Percentiles rank a stretch among this genome's conserved stretches.
Conservation (phyloP, 306 rosid genomes). For the Citrullus colocynthis region DNA sequence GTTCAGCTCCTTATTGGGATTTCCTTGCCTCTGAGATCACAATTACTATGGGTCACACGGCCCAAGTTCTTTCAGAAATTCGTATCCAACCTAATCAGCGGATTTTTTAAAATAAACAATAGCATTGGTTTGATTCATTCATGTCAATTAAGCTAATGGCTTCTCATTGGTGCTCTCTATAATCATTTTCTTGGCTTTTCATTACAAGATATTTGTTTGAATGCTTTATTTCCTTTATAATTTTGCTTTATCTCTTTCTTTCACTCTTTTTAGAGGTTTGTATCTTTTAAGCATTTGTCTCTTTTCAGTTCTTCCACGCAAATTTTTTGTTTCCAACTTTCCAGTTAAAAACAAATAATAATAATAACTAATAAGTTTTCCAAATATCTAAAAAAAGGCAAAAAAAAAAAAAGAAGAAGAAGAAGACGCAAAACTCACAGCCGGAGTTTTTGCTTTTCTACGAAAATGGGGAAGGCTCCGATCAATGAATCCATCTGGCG, state of each 20-base stretch:
- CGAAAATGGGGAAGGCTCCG: conserved; percentile 97
- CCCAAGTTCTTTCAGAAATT: background rate
- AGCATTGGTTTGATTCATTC: background rate
- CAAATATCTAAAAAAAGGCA: background rate
- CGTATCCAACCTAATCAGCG: background rate
- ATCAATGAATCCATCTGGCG: conserved; percentile 84
- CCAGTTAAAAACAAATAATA: background rate
- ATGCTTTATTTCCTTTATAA: background rate
- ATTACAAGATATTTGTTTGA: background rate
- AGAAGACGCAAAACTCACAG: conserved; percentile 34
- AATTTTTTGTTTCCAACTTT: background rate
- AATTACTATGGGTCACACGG: background rate
- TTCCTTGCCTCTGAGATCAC: background rate
- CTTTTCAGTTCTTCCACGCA: background rate
- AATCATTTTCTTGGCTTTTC: background rate
- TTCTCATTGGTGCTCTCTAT: background rate
- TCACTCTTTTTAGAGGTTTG: background rate
- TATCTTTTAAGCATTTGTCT: background rate
- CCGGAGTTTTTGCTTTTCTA: conserved; percentile 57
- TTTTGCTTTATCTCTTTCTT: background rate
- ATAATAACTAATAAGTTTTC: background rate
- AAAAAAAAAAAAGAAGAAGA: background rate
- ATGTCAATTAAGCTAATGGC: background rate
- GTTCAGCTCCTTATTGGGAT: background rate
- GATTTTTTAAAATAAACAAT: background rate